Percentiles rank a stretch among this genome's conserved stretches.
Conservation (phyloP, 306 rosid genomes). For the Castanea crenata region DNA sequence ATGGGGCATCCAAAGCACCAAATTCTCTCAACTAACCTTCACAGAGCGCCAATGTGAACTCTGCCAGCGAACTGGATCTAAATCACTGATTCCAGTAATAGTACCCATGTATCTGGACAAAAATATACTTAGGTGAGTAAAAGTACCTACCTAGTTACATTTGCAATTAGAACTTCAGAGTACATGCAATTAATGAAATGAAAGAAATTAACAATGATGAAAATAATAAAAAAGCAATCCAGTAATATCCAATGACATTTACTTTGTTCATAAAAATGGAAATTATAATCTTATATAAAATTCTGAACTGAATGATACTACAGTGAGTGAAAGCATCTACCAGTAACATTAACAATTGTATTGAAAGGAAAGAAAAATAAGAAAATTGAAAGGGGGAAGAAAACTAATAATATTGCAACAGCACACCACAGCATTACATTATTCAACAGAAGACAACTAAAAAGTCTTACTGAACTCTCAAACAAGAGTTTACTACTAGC, state of each 20-base stretch:
- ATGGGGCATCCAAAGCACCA: neutral
- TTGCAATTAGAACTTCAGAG: neutral
- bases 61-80: slow-evolving; percentile 70
- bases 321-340: neutral
- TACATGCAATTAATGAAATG: neutral
- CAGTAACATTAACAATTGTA: neutral
- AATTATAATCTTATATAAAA: neutral
- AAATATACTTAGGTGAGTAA: slow-evolving; percentile 19
- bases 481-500: neutral
- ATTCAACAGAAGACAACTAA: neutral
- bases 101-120: slow-evolving; percentile 74
- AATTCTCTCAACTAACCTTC: slow-evolving; percentile 52
- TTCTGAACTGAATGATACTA: neutral
- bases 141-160: neutral
- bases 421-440: neutral
- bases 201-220: neutral
- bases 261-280: too few relatives aligned
- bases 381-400: too few relatives aligned
- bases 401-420: neutral
- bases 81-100: slow-evolving; percentile 68
- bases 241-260: too few relatives aligned
- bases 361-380: too few relatives aligned
- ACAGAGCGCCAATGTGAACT: slow-evolving; percentile 84
- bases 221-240: too few relatives aligned
- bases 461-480: neutral